Evolutionary conservation across 2,329 filamentous ascomycete species (phyloP), one percentile per base, ranked within the genome.

Genomic region (Thielaviopsis musarum): DNA sequence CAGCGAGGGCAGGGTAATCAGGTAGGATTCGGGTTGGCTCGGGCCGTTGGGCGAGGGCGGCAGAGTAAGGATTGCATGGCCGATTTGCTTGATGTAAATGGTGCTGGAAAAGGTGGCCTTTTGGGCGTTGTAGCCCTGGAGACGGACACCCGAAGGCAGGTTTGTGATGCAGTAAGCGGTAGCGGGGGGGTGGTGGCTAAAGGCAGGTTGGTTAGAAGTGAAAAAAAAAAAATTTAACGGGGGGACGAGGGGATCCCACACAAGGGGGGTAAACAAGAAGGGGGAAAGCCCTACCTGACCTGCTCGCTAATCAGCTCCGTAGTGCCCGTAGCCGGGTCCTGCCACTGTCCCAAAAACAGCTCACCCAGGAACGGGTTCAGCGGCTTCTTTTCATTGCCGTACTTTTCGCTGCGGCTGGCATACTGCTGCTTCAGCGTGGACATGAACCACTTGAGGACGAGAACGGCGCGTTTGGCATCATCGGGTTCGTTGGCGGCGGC

Each of bases 401-500:
- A 83, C 66, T 83, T 75, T 65, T 96, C 91, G 69, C 88, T 94
- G 61, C 80, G 78, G 67, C 77, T 82, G 61, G 81, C 80, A 67
- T 84, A 83, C 70, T 95, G 89, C 72, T 94, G 88, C 75, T 93
- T 95, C 57, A 97, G 77, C 3, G 91, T 95, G 67, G 84, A 91
- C 59, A 97, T 74, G 74, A 96, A 97, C 91, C 91, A 97, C 72
- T 91, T 94, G 66, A 96, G 75, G n/a, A 97, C 91, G 38, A 91
- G 77, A 65, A 95, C 73, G 21, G 88, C 85, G 63, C 91, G 83
- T 75, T 89, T 93, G 66, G 86, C 82, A 0, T 90, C 80, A 69
- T 95, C 87, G 57, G 83, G 66, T 70, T 95, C 90, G 61, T 79
- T 77, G 55, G 89, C 86, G 2, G 91, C 88, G 13, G 91, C 90